Percentiles rank a stretch among this genome's conserved stretches.
Conservation (phyloP, 352 stramenopile species). For the Globisporangium spinosum region DNA sequence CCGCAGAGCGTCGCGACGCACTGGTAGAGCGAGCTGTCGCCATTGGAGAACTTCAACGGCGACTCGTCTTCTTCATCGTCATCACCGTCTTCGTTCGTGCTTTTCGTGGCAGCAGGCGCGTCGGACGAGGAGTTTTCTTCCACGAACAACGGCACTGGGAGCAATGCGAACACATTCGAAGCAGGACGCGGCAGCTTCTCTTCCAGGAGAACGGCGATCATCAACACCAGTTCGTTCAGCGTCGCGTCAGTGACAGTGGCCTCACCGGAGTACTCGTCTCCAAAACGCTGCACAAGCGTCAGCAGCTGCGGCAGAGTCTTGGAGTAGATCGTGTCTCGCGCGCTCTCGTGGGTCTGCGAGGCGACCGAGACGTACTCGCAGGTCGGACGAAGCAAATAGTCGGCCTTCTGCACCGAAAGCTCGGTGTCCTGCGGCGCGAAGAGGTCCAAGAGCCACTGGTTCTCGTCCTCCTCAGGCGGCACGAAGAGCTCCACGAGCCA, state of each 20-base stretch:
- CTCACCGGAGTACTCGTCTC: slow-evolving; percentile 14
- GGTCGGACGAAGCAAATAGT: slow-evolving; percentile 52
- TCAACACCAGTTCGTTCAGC: slow-evolving; percentile 48
- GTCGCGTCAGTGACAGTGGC: slow-evolving; percentile 35
- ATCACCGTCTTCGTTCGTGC: slow-evolving; percentile 2
- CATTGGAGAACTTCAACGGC: slow-evolving; percentile 16
- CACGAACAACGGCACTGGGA: slow-evolving; percentile 58
- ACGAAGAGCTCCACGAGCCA: slow-evolving; percentile 57
- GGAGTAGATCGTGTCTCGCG: slow-evolving; percentile 36
- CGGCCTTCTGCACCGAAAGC: slow-evolving; percentile 22
- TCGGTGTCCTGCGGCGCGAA: slow-evolving; percentile 33
- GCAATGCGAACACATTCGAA: slow-evolving; percentile 43
- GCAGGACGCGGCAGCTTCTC: slow-evolving; percentile 34
- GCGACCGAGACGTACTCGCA: slow-evolving; percentile 65
- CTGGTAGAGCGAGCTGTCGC: slow-evolving; percentile 30
- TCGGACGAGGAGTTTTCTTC: slow-evolving; percentile 42
- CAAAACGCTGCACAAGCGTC: slow-evolving; percentile 24
- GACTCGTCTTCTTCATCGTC: slow-evolving; percentile 22
- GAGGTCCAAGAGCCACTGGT: slow-evolving; percentile 59
- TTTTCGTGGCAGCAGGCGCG: slow-evolving; percentile 17
- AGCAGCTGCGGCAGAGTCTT: slow-evolving; percentile 51
- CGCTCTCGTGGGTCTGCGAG: slow-evolving; percentile 55
- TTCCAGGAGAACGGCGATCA: slow-evolving; percentile 56
- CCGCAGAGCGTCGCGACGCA: slow-evolving; percentile 38
- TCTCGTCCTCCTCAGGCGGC: slow-evolving; percentile 21